Conservation (phyloP, 2,329 filamentous ascomycete genomes). For the Cladobotryum protrusum region DNA sequence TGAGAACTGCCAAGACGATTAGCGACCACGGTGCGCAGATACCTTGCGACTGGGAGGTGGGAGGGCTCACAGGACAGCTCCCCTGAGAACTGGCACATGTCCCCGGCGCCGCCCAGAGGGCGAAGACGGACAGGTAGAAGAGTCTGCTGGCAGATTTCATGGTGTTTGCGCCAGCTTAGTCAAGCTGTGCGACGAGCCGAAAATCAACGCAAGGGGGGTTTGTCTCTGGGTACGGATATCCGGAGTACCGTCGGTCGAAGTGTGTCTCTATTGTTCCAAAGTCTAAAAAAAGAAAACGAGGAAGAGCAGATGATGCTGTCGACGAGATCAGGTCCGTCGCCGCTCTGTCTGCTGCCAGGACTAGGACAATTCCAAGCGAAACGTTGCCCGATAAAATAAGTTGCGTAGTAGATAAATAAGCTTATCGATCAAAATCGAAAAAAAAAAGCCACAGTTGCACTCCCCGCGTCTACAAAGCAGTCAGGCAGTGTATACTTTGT, state of each 20-base stretch:
- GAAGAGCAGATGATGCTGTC: too few relatives aligned
- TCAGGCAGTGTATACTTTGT: not conserved
- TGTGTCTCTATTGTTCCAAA: too few relatives aligned
- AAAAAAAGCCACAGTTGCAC: too few relatives aligned
- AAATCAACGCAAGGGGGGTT: not conserved
- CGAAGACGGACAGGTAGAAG: slow-evolving; percentile 51
- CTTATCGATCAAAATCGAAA: too few relatives aligned
- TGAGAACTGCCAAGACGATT: slow-evolving; percentile 58
- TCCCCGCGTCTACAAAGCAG: too few relatives aligned
- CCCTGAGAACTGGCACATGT: slow-evolving; percentile 40
- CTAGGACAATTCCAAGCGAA: too few relatives aligned
- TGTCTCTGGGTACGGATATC: not conserved
- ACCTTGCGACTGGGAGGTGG: slow-evolving; percentile 10
- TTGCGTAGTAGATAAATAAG: too few relatives aligned
- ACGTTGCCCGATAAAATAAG: too few relatives aligned
- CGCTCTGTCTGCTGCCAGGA: too few relatives aligned
- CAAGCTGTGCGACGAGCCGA: not conserved
- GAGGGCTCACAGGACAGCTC: slow-evolving; percentile 46
- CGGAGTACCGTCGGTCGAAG: too few relatives aligned
- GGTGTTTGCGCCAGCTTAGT: slow-evolving; percentile 7
- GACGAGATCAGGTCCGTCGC: too few relatives aligned
- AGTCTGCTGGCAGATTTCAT: slow-evolving; percentile 50
- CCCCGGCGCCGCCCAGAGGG: slow-evolving; percentile 45
- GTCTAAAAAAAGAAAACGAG: not conserved
- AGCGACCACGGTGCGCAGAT: not conserved